These are phyloP conservation scores for Termitomyces sp. DNA, from an alignment of 768 basidiomycete species.

Conservation along the genomic window DNA sequence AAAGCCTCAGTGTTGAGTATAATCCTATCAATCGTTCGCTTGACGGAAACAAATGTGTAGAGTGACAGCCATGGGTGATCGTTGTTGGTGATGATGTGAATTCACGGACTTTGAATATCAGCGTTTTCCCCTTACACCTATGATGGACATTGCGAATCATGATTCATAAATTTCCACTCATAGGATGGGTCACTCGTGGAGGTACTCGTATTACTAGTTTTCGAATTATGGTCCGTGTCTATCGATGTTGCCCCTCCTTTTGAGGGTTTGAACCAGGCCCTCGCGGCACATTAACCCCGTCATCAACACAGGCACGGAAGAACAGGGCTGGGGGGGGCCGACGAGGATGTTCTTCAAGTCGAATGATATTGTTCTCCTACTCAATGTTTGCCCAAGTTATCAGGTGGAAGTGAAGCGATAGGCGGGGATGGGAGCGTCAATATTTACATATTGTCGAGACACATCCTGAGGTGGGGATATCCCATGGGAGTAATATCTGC, in stretches of 20 bases:
- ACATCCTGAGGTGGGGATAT: background rate
- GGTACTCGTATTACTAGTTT: background rate
- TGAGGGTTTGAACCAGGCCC: background rate
- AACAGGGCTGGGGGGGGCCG: too few relatives aligned
- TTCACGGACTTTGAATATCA: background rate
- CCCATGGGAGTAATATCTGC: background rate
- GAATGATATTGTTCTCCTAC: too few relatives aligned
- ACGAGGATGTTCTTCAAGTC: background rate
- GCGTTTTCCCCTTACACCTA: background rate
- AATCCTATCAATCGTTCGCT: constrained; percentile 1
- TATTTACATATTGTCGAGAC: background rate
- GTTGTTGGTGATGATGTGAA: background rate
- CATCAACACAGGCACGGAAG: background rate
- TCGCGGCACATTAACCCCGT: too few relatives aligned
- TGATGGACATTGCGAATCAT: background rate
- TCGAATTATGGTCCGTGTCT: background rate
- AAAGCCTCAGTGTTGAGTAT: constrained; percentile 6
- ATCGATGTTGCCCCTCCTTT: too few relatives aligned
- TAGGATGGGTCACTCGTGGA: background rate
- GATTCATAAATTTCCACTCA: too few relatives aligned
- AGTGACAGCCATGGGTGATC: constrained; percentile 13
- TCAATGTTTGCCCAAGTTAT: background rate
- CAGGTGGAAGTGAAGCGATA: background rate
- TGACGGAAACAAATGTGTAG: constrained; percentile 10
- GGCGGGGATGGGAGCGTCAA: background rate